Base-by-base conservation (phyloP, 148 eudicot genomes). In the Vaccinium macrocarpon region DNA sequence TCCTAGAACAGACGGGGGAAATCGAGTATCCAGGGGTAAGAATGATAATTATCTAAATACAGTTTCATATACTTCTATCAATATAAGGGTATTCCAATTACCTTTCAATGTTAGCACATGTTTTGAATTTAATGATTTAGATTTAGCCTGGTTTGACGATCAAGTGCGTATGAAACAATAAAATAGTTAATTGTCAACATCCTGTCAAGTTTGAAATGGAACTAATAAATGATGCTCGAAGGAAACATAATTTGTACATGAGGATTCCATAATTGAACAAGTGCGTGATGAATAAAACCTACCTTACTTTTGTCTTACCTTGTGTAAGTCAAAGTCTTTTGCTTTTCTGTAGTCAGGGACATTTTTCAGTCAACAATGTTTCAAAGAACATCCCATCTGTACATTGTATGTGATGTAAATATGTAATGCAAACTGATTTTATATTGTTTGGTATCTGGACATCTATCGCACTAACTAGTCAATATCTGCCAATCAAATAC, bases 1-100 rank as follows among this genome's bases (percentile, higher is more conserved):
- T 51, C 84, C 76, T 74, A 90, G 84, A 78, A 86, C 87, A 81
- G 93, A 89, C 81, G 82, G 82, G 80, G 89, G 68, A 25, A 68
- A 38, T 53, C 90, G 88, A 86, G 84, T 81, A 81, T 82, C 66
- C 84, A 89, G 87, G 89, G 99, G 98, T 95, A 88, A 91, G 93
- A 83, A 76, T 77, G 19, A 57, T 55, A 77, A 76, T 38, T 25
- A 5, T 75, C 29, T 64, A 68, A 51, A 25, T 27, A 80, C 55
- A 76, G 46, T 29, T 42, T 51, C 53, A 18, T 61, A 6, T 50
- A 15, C 83, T 80, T 25, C 3, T n/a, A 51, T 80, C 21, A 9
- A 16, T 5, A 21, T 61, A 61, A 27, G 29, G 57, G 29, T 68
- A 12, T 68, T 68, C 13, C 42, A 29, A 29, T 7, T 78, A 27